Evolutionary conservation across 2,329 filamentous ascomycete genomes (phyloP).

Genomic region (Ophiostoma angusticollis): DNA sequence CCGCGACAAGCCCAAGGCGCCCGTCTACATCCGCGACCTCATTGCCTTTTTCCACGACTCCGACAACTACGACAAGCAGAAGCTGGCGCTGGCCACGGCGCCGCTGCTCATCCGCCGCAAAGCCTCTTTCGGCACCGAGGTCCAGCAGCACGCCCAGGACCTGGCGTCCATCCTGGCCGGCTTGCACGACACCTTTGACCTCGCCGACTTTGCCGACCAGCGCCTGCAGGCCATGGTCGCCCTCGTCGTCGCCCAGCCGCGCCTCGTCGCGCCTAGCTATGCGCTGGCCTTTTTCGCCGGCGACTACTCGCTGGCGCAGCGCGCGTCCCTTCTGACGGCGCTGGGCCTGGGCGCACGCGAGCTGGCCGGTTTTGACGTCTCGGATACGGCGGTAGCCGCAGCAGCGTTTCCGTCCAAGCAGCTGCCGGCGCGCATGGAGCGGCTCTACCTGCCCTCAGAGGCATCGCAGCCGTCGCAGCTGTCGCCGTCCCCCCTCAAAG

Average conservation of each 20-base stretch:
- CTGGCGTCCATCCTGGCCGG: slow-evolving; percentile 65
- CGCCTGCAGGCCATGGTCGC: slow-evolving; percentile 73
- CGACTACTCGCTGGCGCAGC: slow-evolving; percentile 78
- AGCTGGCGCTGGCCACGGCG: slow-evolving; percentile 64
- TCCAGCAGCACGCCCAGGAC: slow-evolving; percentile 71
- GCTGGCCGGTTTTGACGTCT: slow-evolving; percentile 61
- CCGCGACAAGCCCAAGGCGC: slow-evolving; percentile 68
- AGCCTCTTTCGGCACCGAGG: slow-evolving; percentile 74
- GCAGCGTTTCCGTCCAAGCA: slow-evolving; percentile 66
- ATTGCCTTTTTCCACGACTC: slow-evolving; percentile 66
- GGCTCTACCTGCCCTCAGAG: slow-evolving; percentile 43
- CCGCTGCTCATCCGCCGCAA: slow-evolving; percentile 77
- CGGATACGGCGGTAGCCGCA: slow-evolving; percentile 35
- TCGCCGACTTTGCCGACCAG: slow-evolving; percentile 63
- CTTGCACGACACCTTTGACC: slow-evolving; percentile 73
- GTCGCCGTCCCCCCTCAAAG: slow-evolving; percentile 29
- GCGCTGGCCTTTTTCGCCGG: slow-evolving; percentile 78
- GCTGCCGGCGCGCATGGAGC: slow-evolving; percentile 62
- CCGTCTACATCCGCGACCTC: slow-evolving; percentile 83
- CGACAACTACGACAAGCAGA: slow-evolving; percentile 75
- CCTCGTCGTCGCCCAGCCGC: slow-evolving; percentile 61
- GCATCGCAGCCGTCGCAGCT: slow-evolving; percentile 10
- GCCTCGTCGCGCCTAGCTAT: slow-evolving; percentile 72
- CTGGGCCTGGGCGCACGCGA: slow-evolving; percentile 75
- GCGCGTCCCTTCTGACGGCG: slow-evolving; percentile 67